phyloP scores from a whole-genome alignment of 108 stramenopile species.

The Parietichytrium sp. region DNA sequence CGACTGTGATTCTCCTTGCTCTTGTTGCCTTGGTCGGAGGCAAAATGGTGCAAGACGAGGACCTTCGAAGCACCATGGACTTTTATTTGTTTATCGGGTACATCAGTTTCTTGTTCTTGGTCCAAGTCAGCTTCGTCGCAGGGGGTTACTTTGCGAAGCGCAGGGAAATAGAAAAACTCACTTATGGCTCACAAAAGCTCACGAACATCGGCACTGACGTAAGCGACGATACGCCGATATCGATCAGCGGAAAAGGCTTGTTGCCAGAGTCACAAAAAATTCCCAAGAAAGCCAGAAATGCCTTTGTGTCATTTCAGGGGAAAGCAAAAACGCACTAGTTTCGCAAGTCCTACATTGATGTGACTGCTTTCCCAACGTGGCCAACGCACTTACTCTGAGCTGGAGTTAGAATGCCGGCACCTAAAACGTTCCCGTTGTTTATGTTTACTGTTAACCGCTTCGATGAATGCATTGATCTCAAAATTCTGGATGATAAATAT shows the following conservation, averaged over 20 bases:
- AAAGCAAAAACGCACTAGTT: neutral
- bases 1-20: slow-evolving; percentile 9
- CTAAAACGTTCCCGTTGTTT: too few species aligned
- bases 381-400: too few species aligned
- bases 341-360: too few species aligned
- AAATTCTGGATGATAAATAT: too few species aligned
- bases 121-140: neutral
- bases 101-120: neutral
- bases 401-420: too few species aligned
- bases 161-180: neutral
- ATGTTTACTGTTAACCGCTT: too few species aligned
- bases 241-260: neutral
- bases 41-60: neutral
- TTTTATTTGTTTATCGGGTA: neutral
- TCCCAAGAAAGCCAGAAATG: neutral
- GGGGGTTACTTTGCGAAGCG: neutral
- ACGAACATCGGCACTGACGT: neutral
- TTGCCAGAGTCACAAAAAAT: neutral
- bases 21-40: neutral
- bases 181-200: neutral
- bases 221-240: neutral
- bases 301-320: neutral
- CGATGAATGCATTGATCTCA: too few species aligned
- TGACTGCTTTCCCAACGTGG: too few species aligned
- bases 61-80: neutral